Evolutionary conservation across 495 filamentous ascomycete species (phyloP), one percentile per base, ranked within the genome.

Genomic region (Penicillium herquei): DNA sequence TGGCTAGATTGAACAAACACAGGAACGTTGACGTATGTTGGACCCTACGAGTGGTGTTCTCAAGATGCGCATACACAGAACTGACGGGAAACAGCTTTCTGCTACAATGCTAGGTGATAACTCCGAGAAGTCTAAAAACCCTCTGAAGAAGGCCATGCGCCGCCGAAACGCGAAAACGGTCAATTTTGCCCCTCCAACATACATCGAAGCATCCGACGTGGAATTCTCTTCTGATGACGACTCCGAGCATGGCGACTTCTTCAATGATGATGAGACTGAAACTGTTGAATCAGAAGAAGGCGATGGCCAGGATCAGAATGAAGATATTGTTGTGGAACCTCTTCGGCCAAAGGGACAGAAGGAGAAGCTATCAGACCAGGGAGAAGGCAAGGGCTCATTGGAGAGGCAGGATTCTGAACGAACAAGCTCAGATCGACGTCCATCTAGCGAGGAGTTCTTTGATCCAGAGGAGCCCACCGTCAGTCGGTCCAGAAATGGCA

Each of bases 1-100:
- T 99, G 41, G 94, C 94, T 33, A 82, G 94, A 58, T 75, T 98
- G 47, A 99, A 99, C 71, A 99, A 99, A 68, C 94, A 99, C 70
- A 81, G 94, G 56, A 99, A 99, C 70, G 91, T 98, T 57, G 94
- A 99, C 77, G 91, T 95, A 82, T 57, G 89, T 77, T 18, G 17
- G 30, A 11, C 39, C 26, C 8, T 26, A 18, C 50, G 7, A 17
- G 50, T 40, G 40, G 9, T 39, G 30, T 26, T 41, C n/a, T 4
- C 21, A 26, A 26, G 4, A 26, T 4, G 6, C 7, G 8, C 6
- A 50, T 18, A 8, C 54, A 31, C 13, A 37, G 8, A 46, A 55
- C 66, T 68, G 58, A 68, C 46, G 5, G 26, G 21, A 17, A 34
- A n/a, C 62, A 96, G 88, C 81, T 98, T 32, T 95, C 94, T 26